Base-by-base conservation (phyloP, 805 yeast genomes). In the Jamesozyma lodderae region DNA sequence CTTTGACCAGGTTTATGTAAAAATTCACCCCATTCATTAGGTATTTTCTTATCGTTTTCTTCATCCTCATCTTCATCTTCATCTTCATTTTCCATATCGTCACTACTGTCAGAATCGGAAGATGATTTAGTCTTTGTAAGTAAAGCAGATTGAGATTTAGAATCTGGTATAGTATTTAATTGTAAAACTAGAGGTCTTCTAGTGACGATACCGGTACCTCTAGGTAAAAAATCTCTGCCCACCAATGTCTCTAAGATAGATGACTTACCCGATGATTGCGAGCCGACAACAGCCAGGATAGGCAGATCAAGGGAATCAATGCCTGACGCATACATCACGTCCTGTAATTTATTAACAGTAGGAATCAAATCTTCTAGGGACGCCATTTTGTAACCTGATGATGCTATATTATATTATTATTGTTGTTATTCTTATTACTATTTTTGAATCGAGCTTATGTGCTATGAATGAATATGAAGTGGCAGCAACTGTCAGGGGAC, bases 121-220 rank as follows among this genome's bases (percentile, higher is more conserved):
- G 39, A 59, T 7, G 60, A 40, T 62, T 45, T 4, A 67, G 60
- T 1, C 70, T 63, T 35, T 60, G 59, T 24, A 59, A 33, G 13
- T 7, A 17, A 11, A 8, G 33, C 14, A 13, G 32, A 22, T 8
- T 14, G 7, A 10, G 29, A 6, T 14, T 17, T 30, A 18, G 28
- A 20, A 5, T 15, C 11, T 9, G 63, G 41, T 22, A 63, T 62
- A 57, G 79, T 87, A 59, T 85, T 84, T 53, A 92, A 68, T 63
- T 92, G 97, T 44, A 92, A 69, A 23, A 92, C 82, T 45, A 92
- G 68, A 0, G 98, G 98, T 44, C 98, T 71, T 57, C 98, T 75
- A 18, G 98, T 90, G 31, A 92, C 97, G 40, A 90, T 90, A 20
- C 98, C 98, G 2, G 96, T 87, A 16, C 97, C 97, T 55, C 98